Evolutionary conservation across 345 rosid species (phyloP), one percentile per base, ranked within the genome.

Genomic region (Lumnitzera racemosa): DNA sequence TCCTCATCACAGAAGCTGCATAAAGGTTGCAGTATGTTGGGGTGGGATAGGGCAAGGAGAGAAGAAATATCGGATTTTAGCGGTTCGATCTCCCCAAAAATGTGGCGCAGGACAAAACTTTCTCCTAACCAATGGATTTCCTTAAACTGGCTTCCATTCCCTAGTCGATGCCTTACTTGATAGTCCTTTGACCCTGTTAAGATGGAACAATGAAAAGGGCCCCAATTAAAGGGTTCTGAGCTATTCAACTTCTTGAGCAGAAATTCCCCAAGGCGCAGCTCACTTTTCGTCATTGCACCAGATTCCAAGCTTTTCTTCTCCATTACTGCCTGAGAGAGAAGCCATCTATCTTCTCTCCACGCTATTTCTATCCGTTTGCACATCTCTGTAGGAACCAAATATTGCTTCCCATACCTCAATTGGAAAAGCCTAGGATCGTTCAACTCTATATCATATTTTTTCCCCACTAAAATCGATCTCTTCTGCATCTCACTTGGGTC

Each of bases 61-160:
- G 65, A 66, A 13, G 82, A 76, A 8, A 94, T 86, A 73, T 94
- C 92, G 2, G 76, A 59, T 46, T 67, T 69, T 15, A 85, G 66
- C 9, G 86, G 76, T 54, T 77, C 82, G 57, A 80, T 63, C 55
- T 84, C 96, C 23, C 80, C 83, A 24, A 65, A 72, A 62, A 90
- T 78, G 59, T 84, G 95, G 63, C 95, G 80, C 76, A 86, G 5
- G 7, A 74, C 84, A 15, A 81, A 94, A 52, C 66, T 71, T 56
- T 94, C 91, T 41, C 97, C 99, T 57, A 88, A 68, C 99, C 99
- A 90, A 48, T 79, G 88, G 59, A 94, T 88, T 72, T 88, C 99
- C 81, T 90, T 94, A 49, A 73, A 79, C 77, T 90, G 81, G 24
- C 74, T 73, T 61, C 84, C 86, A 47, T 66, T 76, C 14, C 91